Evolutionary conservation across 2,329 filamentous ascomycete species (phyloP), one percentile per base, ranked within the genome.

Genomic region (Xylaria sp.): DNA sequence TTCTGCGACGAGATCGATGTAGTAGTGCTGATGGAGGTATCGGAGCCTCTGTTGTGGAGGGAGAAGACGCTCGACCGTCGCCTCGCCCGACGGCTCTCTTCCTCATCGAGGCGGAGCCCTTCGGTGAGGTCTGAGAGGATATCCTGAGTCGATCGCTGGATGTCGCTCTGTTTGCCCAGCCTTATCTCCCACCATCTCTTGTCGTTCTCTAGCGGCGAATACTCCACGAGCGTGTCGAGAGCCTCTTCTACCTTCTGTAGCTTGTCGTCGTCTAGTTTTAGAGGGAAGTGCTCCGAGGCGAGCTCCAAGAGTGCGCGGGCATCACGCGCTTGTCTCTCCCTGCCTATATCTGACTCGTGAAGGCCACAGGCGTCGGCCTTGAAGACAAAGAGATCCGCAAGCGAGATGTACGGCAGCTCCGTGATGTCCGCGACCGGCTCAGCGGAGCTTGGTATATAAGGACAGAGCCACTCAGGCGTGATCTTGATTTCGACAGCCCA

Each of bases 401-500:
- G 69, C 14, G 71, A 71, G 36, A 71, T 58, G 24, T 72, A 72
- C 1, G 71, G 71, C 47, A 70, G 34, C 32, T 51, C 42, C 36
- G 57, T 27, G 48, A 71, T 62, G 39, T 68, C 59, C n/a, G 39
- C 55, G 12, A 71, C 42, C 1, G 27, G 21, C 53, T 66, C 64
- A 30, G 64, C 69, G 17, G 70, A 67, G 55, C 21, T 39, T 21
- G 71, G 69, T 9, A 71, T 57, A 45, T 68, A 72, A 55, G 71
- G 69, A n/a, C 67, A 69, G 19, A 72, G 67, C 69, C 71, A 72
- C 47, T 70, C 71, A 5, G 71, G 71, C 24, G 71, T 72, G 59
- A 72, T 62, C 65, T 70, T 69, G 3, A 72, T 36, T 36, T 71
- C 71, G 47, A 71, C 59, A 19, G 21, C 55, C 69, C 69, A 72